Conservation (phyloP, 257 asterid genomes). For the Anisodus tanguticus region DNA sequence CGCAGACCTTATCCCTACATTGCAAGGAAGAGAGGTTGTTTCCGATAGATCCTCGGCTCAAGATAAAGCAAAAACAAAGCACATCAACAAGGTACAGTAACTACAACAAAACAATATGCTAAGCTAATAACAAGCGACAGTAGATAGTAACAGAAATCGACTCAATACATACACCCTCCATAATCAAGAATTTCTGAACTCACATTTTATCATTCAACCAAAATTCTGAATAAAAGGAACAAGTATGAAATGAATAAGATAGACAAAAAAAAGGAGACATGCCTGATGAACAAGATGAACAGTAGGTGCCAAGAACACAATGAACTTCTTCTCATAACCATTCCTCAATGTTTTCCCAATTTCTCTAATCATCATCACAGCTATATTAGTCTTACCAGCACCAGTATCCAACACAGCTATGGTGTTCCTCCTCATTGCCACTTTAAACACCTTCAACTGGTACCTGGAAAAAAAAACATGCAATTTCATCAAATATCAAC, state of each 20-base stretch:
- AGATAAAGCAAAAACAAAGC: too few relatives aligned
- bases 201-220: slow-evolving; percentile 12
- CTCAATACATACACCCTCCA: background rate
- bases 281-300: slow-evolving; percentile 90
- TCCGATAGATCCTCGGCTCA: too few relatives aligned
- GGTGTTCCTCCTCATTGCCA: slow-evolving; percentile 78
- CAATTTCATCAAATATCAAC: slow-evolving; percentile 23
- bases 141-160: too few relatives aligned
- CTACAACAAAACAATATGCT: too few relatives aligned
- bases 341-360: slow-evolving; percentile 55
- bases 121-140: too few relatives aligned
- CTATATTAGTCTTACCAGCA: slow-evolving; percentile 61
- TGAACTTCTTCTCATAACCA: slow-evolving; percentile 56
- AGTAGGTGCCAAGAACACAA: slow-evolving; percentile 78
- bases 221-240: background rate
- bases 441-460: slow-evolving; percentile 67
- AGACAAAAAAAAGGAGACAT: slow-evolving; percentile 26
- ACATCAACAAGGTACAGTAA: too few relatives aligned
- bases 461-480: slow-evolving; percentile 41
- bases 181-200: slow-evolving; percentile 13
- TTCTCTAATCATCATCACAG: slow-evolving; percentile 74
- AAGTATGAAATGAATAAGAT: background rate
- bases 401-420: slow-evolving; percentile 70
- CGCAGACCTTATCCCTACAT: too few relatives aligned
- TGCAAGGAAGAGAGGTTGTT: too few relatives aligned